Evolutionary conservation across 2,329 filamentous ascomycete genomes (phyloP), one percentile per base, ranked within the genome.

Genomic region (Monosporascus sp.): DNA sequence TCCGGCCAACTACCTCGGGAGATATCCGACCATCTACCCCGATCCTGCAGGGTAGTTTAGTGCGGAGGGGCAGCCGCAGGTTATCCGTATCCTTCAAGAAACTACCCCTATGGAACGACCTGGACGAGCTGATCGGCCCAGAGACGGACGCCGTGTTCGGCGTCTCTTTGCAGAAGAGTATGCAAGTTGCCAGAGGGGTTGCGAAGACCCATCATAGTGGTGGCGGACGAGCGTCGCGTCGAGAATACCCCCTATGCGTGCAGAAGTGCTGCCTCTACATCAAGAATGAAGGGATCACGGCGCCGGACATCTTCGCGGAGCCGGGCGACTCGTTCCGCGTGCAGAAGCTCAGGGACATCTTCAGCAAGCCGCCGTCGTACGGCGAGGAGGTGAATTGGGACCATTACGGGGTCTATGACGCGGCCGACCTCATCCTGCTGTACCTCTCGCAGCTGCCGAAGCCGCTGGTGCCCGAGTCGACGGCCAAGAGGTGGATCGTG

Each of bases 211-310:
- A 70, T 51, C 73, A 76, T 60, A 63, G 63, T 44, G 64, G 65
- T 19, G 66, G 64, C 46, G 65, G 65, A 22, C 64, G 62, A 2
- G 68, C 68, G 4, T 69, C 70, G 17, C 64, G 68, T 35, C 68
- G 71, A 26, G 70, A 71, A 9, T 76, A 75, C 53, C 74, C 74
- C 5, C 60, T 75, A 17, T 73, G 71, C 58, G 63, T 76, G 47
- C 68, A 74, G 47, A 69, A 70, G 46, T 76, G 72, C 59, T 67
- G 64, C 52, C 65, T 65, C 50, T 74, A 71, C 55, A 59, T 75
- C 55, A 70, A 68, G 24, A 63, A 67, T 37, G 63, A 65, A 50
- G 71, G 68, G 2, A 52, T 73, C 5, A 56, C 60, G 6, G 66
- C 67, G 16, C 70, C 70, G 0, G 64, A 72, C 53, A 61, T 76